Conservation (phyloP, 2,329 filamentous ascomycete genomes). For the Endoconidiophora laricicola region DNA sequence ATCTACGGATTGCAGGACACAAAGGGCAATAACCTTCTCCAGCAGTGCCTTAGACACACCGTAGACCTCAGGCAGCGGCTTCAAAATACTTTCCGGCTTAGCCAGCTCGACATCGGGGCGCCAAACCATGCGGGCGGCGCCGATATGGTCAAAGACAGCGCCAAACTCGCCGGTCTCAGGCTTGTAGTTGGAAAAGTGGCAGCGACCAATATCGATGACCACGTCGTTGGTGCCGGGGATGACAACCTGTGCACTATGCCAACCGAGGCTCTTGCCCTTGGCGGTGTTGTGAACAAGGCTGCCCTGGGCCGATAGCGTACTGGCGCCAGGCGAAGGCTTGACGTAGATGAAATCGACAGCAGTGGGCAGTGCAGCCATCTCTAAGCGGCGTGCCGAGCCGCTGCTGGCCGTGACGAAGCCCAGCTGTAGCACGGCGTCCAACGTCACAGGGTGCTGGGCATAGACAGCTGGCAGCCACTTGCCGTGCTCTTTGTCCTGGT, state of each 20-base stretch:
- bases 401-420: background rate
- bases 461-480: conserved; percentile 1
- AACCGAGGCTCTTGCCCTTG: conserved; percentile 2
- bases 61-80: background rate
- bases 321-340: background rate
- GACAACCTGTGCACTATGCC: background rate
- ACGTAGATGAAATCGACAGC: conserved; percentile 1
- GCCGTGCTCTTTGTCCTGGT: conserved; percentile 2
- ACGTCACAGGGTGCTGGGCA: background rate
- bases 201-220: background rate
- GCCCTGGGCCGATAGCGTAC: background rate
- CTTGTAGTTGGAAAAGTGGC: conserved; percentile 1
- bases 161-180: background rate
- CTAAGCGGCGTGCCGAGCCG: background rate
- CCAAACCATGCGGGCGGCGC: background rate
- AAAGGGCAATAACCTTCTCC: conserved; percentile 1
- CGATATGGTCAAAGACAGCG: background rate
- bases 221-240: background rate
- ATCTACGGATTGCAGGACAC: background rate
- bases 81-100: background rate
- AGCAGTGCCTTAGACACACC: background rate
- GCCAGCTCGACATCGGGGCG: background rate
- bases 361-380: background rate
- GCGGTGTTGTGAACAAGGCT: background rate
- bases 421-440: background rate